Evolutionary conservation across 768 basidiomycete species (phyloP).

Genomic region (Gloeopeniophorella convolvens): DNA sequence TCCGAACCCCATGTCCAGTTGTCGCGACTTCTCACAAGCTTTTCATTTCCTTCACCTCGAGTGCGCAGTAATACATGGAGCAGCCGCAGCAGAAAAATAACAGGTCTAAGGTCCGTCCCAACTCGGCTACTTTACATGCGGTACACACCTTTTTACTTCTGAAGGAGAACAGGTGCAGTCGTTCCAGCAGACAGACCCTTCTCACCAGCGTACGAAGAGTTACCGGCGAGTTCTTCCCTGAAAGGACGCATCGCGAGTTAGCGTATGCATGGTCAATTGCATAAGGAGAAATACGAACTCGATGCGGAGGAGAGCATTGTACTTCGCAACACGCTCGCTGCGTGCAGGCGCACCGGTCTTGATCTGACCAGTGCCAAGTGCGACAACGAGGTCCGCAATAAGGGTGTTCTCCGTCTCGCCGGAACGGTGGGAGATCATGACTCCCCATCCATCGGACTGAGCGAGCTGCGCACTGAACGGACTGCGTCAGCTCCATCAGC

Average conservation of each 20-base stretch:
- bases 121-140: conserved; percentile 4
- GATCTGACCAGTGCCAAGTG: conserved; percentile 89
- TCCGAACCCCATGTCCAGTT: no score
- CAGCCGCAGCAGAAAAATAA: not conserved
- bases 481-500: not conserved
- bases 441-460: conserved; percentile 95
- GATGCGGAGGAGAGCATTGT: conserved; percentile 85
- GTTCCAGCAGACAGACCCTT: conserved; percentile 75
- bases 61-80: not conserved
- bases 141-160: conserved; percentile 41
- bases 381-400: conserved; percentile 94
- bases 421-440: conserved; percentile 99
- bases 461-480: conserved; percentile 78
- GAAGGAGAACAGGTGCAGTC: conserved; percentile 63
- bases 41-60: not conserved
- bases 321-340: conserved; percentile 94
- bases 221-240: conserved; percentile 74
- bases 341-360: conserved; percentile 98
- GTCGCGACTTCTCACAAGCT: no score
- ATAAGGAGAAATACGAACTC: conserved; percentile 44
- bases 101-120: not conserved
- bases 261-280: conserved; percentile 1
- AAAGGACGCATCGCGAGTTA: conserved; percentile 12
- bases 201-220: conserved; percentile 66
- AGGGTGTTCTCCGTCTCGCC: conserved; percentile 98